Evolutionary conservation across 495 filamentous ascomycete species (phyloP), one percentile per base, ranked within the genome.

Genomic region (Chaetomium tenue): DNA sequence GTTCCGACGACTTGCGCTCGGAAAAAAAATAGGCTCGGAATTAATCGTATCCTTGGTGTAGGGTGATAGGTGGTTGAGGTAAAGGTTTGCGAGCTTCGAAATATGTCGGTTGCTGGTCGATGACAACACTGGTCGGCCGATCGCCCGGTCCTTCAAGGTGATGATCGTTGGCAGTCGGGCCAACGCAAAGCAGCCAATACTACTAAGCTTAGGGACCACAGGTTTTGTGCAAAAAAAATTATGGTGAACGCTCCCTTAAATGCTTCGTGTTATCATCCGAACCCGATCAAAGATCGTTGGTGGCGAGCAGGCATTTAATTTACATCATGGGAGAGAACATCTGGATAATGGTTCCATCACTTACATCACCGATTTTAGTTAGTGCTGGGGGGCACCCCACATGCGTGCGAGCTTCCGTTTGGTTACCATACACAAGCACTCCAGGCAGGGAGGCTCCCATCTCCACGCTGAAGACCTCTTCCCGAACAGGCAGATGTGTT

Each of bases 401-500:
- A 23, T 57, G 33, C 37, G 23, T 28, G 37, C 5, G 5, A 23
- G 26, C 26, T 18, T 58, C 13, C 16, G 39, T 59, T 28, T 59
- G 40, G 40, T 48, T 33, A 23, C 16, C 39, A 18, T 3, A 58
- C 20, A 23, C 20, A 26, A 26, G 42, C 11, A 2, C 55, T 60
- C 59, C 37, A 61, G 59, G 59, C 59, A 61, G 59, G 48, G 33
- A 62, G 60, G 60, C 60, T 54, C 37, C 60, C 33, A 25, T n/a
- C 18, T 7, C 8, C 22, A 23, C 9, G 33, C 11, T 12, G 33
- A 37, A 37, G 6, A 48, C 25, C 0, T 40, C 42, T 15, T 33
- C 11, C 9, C 18, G n/a, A 60, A 26, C 54, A 42, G 18, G 33
- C 54, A 42, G 39, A 5, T 13, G 22, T 16, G 18, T 44, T 46